Base-by-base conservation (phyloP, 2,329 filamentous ascomycete genomes). In the Trichoderma polysporum region DNA sequence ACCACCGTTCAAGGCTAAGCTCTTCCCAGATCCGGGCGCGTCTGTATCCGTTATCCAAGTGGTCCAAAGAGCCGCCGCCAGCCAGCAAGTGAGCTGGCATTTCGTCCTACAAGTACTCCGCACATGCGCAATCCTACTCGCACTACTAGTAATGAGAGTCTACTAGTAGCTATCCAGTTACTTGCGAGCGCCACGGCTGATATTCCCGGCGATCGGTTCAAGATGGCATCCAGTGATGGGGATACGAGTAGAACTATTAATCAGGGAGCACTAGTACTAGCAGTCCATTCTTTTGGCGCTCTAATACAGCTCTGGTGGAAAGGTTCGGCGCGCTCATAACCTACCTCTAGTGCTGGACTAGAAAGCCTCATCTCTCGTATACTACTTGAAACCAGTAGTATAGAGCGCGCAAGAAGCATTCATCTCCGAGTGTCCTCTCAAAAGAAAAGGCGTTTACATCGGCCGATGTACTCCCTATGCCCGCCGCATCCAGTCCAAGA, bases 1-100 rank as follows among this genome's bases (percentile, higher is more conserved):
- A 27, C 47, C 33, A 62, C 59, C 59, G 59, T 37, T 31, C 47
- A 62, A 19, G 47, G 47, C 59, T 62, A 62, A 62, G 59, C 59
- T 62, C 22, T 33, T 62, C 45, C 47, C 31, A 47, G 27, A 22
- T 52, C 47, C 45, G 39, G 59, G 59, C 47, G 59, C 47, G 59
- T 50, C 47, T 62, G 53, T 53, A 29, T 62, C 31, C 31, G 47
- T 39, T 29, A 22, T 31, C 22, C 27, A 27, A 62, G 59, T 62
- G 47, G 47, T 35, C 17, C 45, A 39, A 17, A 52, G 59, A 52
- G 41, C 29, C 41, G 47, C 59, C 31, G n/a, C n/a, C 25, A 27
- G n/a, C 22, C 17, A 52, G 33, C 22, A 8, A 45, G 31, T 54
- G 58, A 62, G 39, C 33, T 62, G 47, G 59, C 33, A 31, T 33